These are phyloP conservation scores for Graphilbum sp. DNA, from an alignment of 2,329 filamentous ascomycete species.

Conservation along the genomic window DNA sequence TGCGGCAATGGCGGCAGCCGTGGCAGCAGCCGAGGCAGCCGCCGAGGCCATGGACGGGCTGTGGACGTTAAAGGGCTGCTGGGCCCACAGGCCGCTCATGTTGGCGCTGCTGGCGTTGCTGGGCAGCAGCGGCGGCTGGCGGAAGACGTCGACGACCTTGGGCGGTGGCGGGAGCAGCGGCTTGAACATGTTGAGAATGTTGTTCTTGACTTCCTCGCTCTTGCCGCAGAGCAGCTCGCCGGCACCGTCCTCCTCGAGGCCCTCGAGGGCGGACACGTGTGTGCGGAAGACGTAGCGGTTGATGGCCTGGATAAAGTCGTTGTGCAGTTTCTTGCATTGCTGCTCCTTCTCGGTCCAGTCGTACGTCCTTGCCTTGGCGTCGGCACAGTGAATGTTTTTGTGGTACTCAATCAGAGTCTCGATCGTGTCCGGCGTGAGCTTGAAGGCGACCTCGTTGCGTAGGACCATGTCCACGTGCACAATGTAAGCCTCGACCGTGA, in stretches of 20 bases:
- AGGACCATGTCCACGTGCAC: slow-evolving; percentile 99
- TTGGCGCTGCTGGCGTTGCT: slow-evolving; percentile 49
- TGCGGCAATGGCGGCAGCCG: slow-evolving; percentile 8
- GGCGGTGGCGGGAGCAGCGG: slow-evolving; percentile 75
- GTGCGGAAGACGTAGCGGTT: slow-evolving; percentile 96
- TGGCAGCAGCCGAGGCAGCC: slow-evolving; percentile 6
- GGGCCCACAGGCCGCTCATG: slow-evolving; percentile 67
- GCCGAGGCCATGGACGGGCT: slow-evolving; percentile 17
- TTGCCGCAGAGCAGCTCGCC: slow-evolving; percentile 85
- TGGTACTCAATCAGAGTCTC: slow-evolving; percentile 88
- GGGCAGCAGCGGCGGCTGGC: slow-evolving; percentile 69
- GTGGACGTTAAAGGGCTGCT: slow-evolving; percentile 30
- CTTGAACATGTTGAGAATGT: slow-evolving; percentile 72
- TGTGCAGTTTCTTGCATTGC: slow-evolving; percentile 92
- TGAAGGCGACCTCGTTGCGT: slow-evolving; percentile 94
- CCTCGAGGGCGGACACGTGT: slow-evolving; percentile 75
- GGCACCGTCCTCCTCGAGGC: slow-evolving; percentile 87
- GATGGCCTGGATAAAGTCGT: slow-evolving; percentile 88
- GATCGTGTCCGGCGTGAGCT: slow-evolving; percentile 89
- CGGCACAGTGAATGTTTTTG: slow-evolving; percentile 84
- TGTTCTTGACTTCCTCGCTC: slow-evolving; percentile 83
- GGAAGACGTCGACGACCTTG: slow-evolving; percentile 75
- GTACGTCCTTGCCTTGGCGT: slow-evolving; percentile 77
- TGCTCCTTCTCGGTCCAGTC: slow-evolving; percentile 94
- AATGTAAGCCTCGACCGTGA: slow-evolving; percentile 92